phyloP scores from a whole-genome alignment of 148 eudicot genomes.

The Gaultheria prostrata region DNA sequence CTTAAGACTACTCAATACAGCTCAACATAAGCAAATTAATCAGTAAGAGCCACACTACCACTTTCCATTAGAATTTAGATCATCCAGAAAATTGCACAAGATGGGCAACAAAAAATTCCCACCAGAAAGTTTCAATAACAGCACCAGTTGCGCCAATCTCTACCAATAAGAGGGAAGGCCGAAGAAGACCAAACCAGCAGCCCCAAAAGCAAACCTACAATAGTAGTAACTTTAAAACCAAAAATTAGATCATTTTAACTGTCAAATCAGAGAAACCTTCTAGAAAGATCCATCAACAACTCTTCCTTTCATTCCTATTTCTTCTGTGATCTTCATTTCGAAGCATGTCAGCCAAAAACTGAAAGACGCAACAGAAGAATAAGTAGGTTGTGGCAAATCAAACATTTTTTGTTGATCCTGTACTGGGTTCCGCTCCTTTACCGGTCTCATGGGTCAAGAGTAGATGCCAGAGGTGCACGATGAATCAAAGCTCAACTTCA shows the following conservation, averaged over 20 bases:
- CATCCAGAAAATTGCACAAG: neutral
- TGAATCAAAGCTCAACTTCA: conserved; percentile 27
- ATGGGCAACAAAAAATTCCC: neutral
- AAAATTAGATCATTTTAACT: neutral
- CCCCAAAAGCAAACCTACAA: neutral
- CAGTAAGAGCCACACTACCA: neutral
- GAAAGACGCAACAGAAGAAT: neutral
- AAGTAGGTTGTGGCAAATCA: neutral
- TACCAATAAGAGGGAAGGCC: neutral
- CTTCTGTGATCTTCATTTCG: neutral
- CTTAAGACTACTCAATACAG: neutral
- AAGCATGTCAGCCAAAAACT: neutral
- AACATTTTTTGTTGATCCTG: neutral
- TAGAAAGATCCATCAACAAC: neutral
- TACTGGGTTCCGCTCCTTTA: neutral
- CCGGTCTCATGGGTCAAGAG: neutral
- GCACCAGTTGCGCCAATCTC: neutral
- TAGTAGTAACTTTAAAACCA: no score
- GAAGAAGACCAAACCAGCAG: neutral
- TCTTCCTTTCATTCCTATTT: neutral
- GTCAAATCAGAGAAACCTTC: neutral
- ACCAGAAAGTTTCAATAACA: neutral
- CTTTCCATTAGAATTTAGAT: neutral
- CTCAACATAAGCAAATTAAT: neutral
- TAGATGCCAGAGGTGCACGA: conserved; percentile 13